Evolutionary conservation across 306 rosid species (phyloP).

Genomic region (Medicago lupulina): DNA sequence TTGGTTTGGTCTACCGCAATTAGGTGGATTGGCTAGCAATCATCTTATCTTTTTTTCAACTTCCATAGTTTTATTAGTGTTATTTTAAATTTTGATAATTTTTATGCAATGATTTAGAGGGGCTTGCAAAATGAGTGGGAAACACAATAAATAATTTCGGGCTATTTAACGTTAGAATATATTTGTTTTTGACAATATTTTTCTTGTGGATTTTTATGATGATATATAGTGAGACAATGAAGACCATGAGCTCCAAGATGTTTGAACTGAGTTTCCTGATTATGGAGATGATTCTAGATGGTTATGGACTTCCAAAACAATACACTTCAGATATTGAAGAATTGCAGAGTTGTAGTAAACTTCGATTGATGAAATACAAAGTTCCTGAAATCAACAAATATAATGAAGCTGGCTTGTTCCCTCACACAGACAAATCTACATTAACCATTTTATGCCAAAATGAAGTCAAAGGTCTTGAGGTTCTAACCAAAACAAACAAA

Average conservation of each 20-base stretch:
- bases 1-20: no score
- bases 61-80: no score
- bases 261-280: slow-evolving; percentile 39
- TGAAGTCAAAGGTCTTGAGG: slow-evolving; percentile 60
- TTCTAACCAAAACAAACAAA: slow-evolving; percentile 53
- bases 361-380: slow-evolving; percentile 59
- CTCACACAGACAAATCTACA: slow-evolving; percentile 62
- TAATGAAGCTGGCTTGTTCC: slow-evolving; percentile 20
- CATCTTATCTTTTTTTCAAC: no score
- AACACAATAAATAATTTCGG: no score
- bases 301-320: slow-evolving; percentile 53
- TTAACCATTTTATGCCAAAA: slow-evolving; percentile 58
- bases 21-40: no score
- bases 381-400: slow-evolving; percentile 39
- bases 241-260: slow-evolving; percentile 49
- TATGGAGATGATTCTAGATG: slow-evolving; percentile 54
- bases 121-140: no score
- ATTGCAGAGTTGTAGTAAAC: slow-evolving; percentile 28
- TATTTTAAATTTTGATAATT: no score
- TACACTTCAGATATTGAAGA: slow-evolving; percentile 42
- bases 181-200: no score
- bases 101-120: no score
- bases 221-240: slow-evolving; percentile 51
- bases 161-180: no score
- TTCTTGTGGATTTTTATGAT: background rate